Conservation (phyloP, 2,329 filamentous ascomycete genomes). For the Xylariomycetidae sp. region DNA sequence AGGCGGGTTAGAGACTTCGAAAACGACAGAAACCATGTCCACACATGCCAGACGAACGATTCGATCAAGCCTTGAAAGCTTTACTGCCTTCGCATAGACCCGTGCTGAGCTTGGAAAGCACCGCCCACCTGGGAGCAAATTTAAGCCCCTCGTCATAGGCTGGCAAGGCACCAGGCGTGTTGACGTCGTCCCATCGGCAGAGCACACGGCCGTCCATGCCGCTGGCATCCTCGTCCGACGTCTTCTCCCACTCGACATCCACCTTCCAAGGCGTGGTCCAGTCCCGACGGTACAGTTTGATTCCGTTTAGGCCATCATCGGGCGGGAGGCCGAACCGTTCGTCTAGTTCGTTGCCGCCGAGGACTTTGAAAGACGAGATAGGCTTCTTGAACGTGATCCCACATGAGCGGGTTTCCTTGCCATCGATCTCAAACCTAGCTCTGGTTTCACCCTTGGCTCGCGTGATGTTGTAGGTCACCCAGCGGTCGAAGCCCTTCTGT, state of each 20-base stretch:
- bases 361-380: conserved; percentile 58
- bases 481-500: conserved; percentile 40
- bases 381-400: conserved; percentile 65
- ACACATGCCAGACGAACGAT: background rate
- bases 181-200: conserved; percentile 86
- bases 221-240: conserved; percentile 24
- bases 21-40: too few species aligned
- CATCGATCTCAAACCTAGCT: conserved; percentile 61
- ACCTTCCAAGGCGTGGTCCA: conserved; percentile 75
- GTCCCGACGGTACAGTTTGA: conserved; percentile 76
- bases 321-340: conserved; percentile 59
- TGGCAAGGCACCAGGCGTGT: conserved; percentile 64
- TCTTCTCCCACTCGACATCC: conserved; percentile 57
- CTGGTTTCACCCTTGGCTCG: conserved; percentile 33
- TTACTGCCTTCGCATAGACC: conserved; percentile 79
- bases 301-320: conserved; percentile 56
- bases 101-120: conserved; percentile 67
- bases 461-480: conserved; percentile 61
- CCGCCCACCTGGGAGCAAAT: conserved; percentile 75
- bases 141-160: conserved; percentile 74
- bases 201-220: conserved; percentile 58
- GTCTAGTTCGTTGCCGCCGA: conserved; percentile 53
- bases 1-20: too few species aligned
- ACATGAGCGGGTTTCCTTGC: conserved; percentile 73
- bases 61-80: conserved; percentile 49